These are phyloP conservation scores for Ceratorhiza oryzae-sativae DNA, from an alignment of 1,284 basidiomycete genomes.

Conservation along the genomic window DNA sequence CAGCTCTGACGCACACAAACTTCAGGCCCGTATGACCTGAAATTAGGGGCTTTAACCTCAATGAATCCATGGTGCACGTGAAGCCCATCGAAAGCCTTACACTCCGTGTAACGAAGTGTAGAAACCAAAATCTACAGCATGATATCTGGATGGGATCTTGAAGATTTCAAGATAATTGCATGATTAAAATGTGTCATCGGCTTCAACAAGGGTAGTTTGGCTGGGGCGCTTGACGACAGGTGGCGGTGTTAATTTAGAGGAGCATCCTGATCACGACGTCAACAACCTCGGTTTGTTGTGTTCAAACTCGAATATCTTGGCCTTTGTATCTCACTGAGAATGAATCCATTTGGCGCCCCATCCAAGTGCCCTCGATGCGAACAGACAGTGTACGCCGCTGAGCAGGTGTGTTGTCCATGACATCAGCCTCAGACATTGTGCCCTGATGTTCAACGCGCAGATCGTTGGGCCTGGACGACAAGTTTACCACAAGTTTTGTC, in stretches of 20 bases:
- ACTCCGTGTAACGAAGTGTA: too few relatives aligned
- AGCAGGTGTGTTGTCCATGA: constrained; percentile 81
- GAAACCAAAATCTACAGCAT: too few relatives aligned
- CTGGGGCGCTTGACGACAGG: constrained; percentile 6
- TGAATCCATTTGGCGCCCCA: constrained; percentile 63
- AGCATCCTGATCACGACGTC: constrained; percentile 4
- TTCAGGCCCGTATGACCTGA: too few relatives aligned
- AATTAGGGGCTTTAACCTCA: too few relatives aligned
- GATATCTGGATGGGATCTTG: too few relatives aligned
- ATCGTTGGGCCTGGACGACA: constrained; percentile 47
- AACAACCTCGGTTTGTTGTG: constrained; percentile 9
- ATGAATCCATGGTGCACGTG: too few relatives aligned
- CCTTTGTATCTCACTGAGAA: background rate
- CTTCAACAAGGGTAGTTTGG: too few relatives aligned
- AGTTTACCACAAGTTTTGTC: constrained; percentile 83
- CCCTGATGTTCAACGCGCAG: constrained; percentile 34
- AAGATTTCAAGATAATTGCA: too few relatives aligned
- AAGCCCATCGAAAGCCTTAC: too few relatives aligned
- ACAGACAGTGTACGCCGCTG: constrained; percentile 78
- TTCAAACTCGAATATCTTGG: background rate
- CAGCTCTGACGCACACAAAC: too few relatives aligned
- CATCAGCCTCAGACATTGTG: background rate
- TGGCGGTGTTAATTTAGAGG: constrained; percentile 32
- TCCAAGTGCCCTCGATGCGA: constrained; percentile 69
- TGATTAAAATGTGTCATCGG: too few relatives aligned